Conservation (phyloP, 306 rosid genomes). For the Castanea mollissima region DNA sequence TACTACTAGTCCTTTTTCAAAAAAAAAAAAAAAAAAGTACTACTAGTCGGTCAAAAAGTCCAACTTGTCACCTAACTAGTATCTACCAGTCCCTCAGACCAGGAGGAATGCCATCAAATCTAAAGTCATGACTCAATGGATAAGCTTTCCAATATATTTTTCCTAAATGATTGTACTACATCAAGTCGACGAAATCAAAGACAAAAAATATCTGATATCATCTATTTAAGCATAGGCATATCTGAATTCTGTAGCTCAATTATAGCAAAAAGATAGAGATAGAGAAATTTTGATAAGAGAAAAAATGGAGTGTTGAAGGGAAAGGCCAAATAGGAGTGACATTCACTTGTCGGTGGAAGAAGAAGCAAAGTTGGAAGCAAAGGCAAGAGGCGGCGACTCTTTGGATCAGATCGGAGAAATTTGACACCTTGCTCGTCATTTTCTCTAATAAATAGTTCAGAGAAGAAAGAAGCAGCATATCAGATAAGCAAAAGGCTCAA, state of each 20-base stretch:
- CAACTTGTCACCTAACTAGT: too few species aligned
- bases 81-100: too few species aligned
- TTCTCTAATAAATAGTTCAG: too few species aligned
- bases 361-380: conserved; percentile 51
- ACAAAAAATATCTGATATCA: neutral
- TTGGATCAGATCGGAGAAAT: too few species aligned
- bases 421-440: too few species aligned
- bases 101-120: neutral
- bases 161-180: neutral
- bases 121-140: neutral
- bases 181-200: neutral
- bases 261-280: neutral
- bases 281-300: neutral
- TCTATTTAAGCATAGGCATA: neutral
- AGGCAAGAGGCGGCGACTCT: conserved; percentile 30
- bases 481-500: too few species aligned
- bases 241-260: neutral
- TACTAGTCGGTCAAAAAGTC: too few species aligned
- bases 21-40: too few species aligned
- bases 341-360: conserved; percentile 56
- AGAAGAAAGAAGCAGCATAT: too few species aligned
- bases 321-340: conserved; percentile 76
- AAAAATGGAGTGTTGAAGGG: conserved; percentile 42
- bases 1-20: too few species aligned
- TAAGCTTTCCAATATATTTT: neutral